phyloP scores from a whole-genome alignment of 2,329 filamentous ascomycete species.

The Paecilomyces sp. region DNA sequence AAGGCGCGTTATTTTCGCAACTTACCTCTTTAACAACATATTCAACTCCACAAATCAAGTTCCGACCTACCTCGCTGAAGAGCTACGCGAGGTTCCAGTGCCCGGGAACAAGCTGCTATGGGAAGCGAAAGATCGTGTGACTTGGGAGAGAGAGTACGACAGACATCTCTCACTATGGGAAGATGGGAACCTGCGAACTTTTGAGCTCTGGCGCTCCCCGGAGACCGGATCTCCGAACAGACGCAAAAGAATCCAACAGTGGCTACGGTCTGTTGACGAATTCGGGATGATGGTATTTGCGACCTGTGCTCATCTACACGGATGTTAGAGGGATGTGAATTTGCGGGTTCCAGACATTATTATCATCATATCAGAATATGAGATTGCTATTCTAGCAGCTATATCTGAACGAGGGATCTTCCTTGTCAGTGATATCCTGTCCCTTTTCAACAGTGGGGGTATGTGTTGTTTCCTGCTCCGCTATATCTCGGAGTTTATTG shows the following conservation, averaged over 20 bases:
- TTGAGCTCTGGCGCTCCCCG: constrained; percentile 45
- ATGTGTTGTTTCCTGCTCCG: background rate
- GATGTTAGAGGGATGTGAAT: constrained; percentile 9
- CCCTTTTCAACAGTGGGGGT: background rate
- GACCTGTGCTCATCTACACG: constrained; percentile 20
- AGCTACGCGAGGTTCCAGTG: constrained; percentile 40
- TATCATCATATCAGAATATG: background rate
- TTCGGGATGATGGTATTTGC: constrained; percentile 50
- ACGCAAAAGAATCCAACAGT: constrained; percentile 38
- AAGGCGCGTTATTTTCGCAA: constrained; percentile 43
- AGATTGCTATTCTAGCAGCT: background rate
- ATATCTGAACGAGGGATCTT: constrained; percentile 4
- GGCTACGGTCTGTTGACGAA: constrained; percentile 47
- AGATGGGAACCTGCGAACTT: constrained; percentile 36
- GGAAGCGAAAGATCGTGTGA: constrained; percentile 27
- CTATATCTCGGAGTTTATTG: constrained; percentile 17
- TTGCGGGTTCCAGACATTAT: background rate
- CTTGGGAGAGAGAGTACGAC: constrained; percentile 42
- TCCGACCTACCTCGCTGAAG: constrained; percentile 43
- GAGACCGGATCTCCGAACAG: constrained; percentile 22
- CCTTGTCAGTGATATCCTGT: constrained; percentile 5
- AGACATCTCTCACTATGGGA: constrained; percentile 36
- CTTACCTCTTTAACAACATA: constrained; percentile 49
- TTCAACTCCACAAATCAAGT: constrained; percentile 38
- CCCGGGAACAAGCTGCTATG: constrained; percentile 39